Base-by-base conservation (phyloP, 2,329 filamentous ascomycete species). In the Alternaria novae-zelandiae region DNA sequence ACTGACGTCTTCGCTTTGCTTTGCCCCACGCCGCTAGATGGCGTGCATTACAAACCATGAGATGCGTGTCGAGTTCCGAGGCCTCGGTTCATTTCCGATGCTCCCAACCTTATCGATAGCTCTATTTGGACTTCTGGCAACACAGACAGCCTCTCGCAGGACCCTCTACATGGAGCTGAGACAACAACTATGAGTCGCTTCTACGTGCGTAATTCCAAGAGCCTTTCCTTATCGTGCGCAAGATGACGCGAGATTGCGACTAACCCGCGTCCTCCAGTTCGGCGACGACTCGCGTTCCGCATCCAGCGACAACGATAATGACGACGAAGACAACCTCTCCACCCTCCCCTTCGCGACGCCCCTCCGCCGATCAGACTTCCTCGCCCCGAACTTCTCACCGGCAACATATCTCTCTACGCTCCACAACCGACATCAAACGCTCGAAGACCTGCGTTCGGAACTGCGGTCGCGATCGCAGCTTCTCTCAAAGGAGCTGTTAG, bases 381-480 rank as follows among this genome's bases (percentile, higher is more conserved):
- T 97, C 7, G 83, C 87, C 3, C 86, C 77, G 0, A 81, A 89
- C 69, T 99, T 99, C 80, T 89, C 93, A 66, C 90, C 96, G 1
- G 88, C 92, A 2, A 83, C 84, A 3, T 99, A 97, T 79, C 90
- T 99, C 81, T 94, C 90, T 8, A 90, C 91, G 2, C 86, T 97
- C 2, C 88, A 89, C 20, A 90, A 96, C 76, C 91, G 96, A 2
- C 96, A 99, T 79, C 96, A 99, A 80, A 97, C 95, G 0, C 91
- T 99, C 51, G 94, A 97, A 78, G 96, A 99, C 79, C 85, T 99
- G 30, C 92, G 95, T 36, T 83, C 90, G 6, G 96, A 99, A 75
- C 85, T 99, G 15, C 90, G 94, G 47, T 88, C 94, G 62, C 87
- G 96, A 56, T 92, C 90, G 70, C 88, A 92, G 70, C 86, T 90